Percentiles rank a stretch among this genome's conserved stretches.
Conservation (phyloP, 352 stramenopile species). For the Plasmopara halstedii region DNA sequence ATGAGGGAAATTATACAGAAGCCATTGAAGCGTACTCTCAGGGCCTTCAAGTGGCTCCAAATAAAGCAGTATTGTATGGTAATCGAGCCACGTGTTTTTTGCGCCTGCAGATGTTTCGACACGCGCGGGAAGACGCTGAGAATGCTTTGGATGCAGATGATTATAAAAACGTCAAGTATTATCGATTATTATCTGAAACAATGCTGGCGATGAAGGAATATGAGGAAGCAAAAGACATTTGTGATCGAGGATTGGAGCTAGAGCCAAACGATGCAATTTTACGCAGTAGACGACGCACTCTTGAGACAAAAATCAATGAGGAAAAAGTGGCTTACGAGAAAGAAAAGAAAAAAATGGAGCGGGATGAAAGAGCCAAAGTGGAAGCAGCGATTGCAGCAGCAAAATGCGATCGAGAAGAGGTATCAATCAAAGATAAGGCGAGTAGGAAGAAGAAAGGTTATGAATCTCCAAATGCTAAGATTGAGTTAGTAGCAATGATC, state of each 20-base stretch:
- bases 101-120: conserved; percentile 18
- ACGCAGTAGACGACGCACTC: conserved; percentile 11
- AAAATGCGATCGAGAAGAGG: background rate
- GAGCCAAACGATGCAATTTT: conserved; percentile 16
- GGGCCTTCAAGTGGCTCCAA: conserved; percentile 15
- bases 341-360: conserved; percentile 19
- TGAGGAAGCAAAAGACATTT: conserved; percentile 26
- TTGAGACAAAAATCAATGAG: conserved; percentile 9
- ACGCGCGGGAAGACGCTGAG: conserved; percentile 25
- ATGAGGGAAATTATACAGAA: conserved; percentile 24
- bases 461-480: conserved; percentile 5
- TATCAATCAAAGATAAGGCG: conserved; percentile 8
- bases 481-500: conserved; percentile 25
- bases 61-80: conserved; percentile 27
- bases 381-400: conserved; percentile 7
- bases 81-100: conserved; percentile 32
- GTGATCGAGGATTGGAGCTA: conserved; percentile 27
- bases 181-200: conserved; percentile 25
- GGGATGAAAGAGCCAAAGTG: conserved; percentile 13
- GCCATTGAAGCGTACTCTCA: conserved; percentile 27
- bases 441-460: conserved; percentile 19
- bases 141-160: conserved; percentile 26
- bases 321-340: conserved; percentile 13
- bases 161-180: conserved; percentile 27
- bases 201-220: conserved; percentile 30